Percentiles rank a stretch among this genome's conserved stretches.
Conservation (phyloP, 202 grass and related monocot genomes). For the Bolboschoenoplectus hybrid region DNA sequence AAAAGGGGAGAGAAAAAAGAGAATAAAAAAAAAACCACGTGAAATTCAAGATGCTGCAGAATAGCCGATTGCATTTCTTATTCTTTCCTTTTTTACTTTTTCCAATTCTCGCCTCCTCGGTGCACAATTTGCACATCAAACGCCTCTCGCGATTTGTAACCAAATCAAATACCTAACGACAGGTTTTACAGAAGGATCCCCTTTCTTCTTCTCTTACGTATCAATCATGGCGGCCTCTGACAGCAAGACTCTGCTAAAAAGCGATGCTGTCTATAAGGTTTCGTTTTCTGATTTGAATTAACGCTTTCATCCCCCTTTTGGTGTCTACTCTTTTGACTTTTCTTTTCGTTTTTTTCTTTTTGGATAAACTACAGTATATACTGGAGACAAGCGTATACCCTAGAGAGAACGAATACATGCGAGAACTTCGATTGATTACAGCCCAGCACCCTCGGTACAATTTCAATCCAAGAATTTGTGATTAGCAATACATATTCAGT, state of each 20-base stretch:
- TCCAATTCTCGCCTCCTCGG: too few species aligned
- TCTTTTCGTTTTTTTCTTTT: neutral
- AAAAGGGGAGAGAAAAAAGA: too few species aligned
- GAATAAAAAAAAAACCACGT: too few species aligned
- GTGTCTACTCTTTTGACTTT: neutral
- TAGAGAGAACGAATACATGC: constrained; percentile 61
- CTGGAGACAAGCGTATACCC: constrained; percentile 58
- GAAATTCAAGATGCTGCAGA: too few species aligned
- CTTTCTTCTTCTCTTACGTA: neutral
- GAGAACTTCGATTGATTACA: constrained; percentile 61
- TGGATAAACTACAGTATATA: constrained; percentile 48
- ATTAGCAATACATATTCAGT: neutral
- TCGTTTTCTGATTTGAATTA: neutral
- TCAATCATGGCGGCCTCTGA: neutral
- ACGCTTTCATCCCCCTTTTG: neutral
- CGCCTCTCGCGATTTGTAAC: too few species aligned
- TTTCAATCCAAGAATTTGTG: neutral
- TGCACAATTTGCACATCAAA: too few species aligned
- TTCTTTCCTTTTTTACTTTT: too few species aligned
- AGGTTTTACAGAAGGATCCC: neutral
- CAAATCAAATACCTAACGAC: too few species aligned
- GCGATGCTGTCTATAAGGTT: constrained; percentile 55
- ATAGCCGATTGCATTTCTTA: too few species aligned
- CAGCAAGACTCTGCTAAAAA: constrained; percentile 71
- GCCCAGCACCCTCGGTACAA: constrained; percentile 44